Conservation (phyloP, 2,329 filamentous ascomycete species). For the Aspergillus terreus region DNA sequence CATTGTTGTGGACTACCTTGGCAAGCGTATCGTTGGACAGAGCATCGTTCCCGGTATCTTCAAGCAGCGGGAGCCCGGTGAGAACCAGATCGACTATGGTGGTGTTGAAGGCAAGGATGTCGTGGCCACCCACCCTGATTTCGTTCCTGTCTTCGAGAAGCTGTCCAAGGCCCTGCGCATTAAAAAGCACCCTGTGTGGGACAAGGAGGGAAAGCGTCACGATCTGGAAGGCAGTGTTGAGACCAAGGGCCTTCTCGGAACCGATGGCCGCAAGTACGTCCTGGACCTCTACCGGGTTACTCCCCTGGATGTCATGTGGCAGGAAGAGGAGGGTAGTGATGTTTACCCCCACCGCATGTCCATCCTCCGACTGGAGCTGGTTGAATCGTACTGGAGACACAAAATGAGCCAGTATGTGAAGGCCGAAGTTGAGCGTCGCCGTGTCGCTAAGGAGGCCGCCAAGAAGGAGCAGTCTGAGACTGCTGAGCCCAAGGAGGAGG, state of each 20-base stretch:
- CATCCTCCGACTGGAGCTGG: constrained; percentile 81
- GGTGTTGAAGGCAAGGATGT: constrained; percentile 96
- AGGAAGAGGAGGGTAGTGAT: constrained; percentile 65
- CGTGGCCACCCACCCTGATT: constrained; percentile 84
- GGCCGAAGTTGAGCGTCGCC: constrained; percentile 66
- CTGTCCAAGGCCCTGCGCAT: constrained; percentile 86
- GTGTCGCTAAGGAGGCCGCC: constrained; percentile 38
- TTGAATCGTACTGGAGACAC: constrained; percentile 77
- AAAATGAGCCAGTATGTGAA: constrained; percentile 90
- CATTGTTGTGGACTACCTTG: constrained; percentile 93
- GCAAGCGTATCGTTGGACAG: constrained; percentile 94
- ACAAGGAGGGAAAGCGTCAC: constrained; percentile 87
- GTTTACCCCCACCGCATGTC: constrained; percentile 95
- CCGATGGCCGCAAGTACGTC: constrained; percentile 95
- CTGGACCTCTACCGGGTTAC: constrained; percentile 93
- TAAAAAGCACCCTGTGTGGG: constrained; percentile 96
- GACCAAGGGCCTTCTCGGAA: constrained; percentile 95
- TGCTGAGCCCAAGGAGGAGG: constrained; percentile 40
- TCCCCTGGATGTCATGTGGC: constrained; percentile 84
- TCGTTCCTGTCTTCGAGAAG: constrained; percentile 79
- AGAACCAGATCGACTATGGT: constrained; percentile 98
- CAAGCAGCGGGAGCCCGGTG: constrained; percentile 93
- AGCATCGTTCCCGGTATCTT: constrained; percentile 99
- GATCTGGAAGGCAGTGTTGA: constrained; percentile 94
- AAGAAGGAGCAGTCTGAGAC: constrained; percentile 36